These are phyloP conservation scores for Fusarium heterosporum DNA, from an alignment of 2,329 filamentous ascomycete species.

Conservation along the genomic window DNA sequence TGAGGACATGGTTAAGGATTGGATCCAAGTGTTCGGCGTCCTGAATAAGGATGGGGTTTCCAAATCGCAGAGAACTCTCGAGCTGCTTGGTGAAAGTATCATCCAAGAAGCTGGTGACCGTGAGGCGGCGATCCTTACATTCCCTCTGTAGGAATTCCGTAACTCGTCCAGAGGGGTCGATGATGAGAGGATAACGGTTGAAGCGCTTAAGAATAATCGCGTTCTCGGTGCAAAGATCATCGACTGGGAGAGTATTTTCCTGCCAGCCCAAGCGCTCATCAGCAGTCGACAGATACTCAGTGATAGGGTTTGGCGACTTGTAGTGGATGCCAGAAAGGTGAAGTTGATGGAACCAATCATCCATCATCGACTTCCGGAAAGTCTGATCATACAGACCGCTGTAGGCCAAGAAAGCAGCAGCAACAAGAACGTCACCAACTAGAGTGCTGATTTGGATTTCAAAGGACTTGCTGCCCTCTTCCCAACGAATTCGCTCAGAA, in stretches of 20 bases:
- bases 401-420: conserved; percentile 97
- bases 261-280: conserved; percentile 97
- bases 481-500: conserved; percentile 93
- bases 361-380: conserved; percentile 96
- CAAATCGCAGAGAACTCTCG: conserved; percentile 95
- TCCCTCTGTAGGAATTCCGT: conserved; percentile 96
- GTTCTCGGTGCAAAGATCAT: conserved; percentile 98
- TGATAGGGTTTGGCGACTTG: conserved; percentile 94
- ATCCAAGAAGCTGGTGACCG: conserved; percentile 97
- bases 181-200: conserved; percentile 98
- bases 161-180: conserved; percentile 94
- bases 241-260: conserved; percentile 90
- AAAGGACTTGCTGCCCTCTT: conserved; percentile 97
- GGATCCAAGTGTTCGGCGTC: conserved; percentile 98
- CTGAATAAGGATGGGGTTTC: conserved; percentile 98
- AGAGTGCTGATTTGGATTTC: conserved; percentile 97
- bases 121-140: conserved; percentile 91
- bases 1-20: conserved; percentile 97
- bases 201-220: conserved; percentile 97
- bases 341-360: conserved; percentile 96
- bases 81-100: conserved; percentile 98
- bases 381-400: conserved; percentile 97
- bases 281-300: conserved; percentile 95
- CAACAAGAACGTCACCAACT: conserved; percentile 93
- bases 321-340: conserved; percentile 91